These are phyloP conservation scores for Populus hybrid DNA, from an alignment of 441 rosid genomes.

Conservation along the genomic window DNA sequence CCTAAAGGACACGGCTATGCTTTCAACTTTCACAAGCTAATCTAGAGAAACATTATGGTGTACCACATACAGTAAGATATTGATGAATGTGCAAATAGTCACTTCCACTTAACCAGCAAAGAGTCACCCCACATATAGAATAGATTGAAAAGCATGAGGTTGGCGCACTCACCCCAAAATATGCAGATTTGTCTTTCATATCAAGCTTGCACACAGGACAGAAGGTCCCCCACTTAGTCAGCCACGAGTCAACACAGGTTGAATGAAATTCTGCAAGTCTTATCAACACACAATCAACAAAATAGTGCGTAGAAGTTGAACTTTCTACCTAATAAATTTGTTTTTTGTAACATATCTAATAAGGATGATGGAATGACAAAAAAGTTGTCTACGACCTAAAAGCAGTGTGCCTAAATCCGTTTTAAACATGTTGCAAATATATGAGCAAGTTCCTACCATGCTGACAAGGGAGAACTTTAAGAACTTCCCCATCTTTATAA, in stretches of 20 bases:
- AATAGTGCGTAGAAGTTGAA: not conserved
- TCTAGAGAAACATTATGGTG: not conserved
- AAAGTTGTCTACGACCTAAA: not conserved
- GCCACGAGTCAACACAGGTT: slow-evolving; percentile 68
- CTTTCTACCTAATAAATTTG: not conserved
- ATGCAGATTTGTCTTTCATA: slow-evolving; percentile 35
- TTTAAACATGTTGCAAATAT: not conserved
- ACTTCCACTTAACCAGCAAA: not conserved
- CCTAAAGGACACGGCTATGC: not conserved
- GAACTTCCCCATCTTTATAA: slow-evolving; percentile 58
- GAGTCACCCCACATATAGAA: not conserved
- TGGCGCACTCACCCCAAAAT: slow-evolving; percentile 42
- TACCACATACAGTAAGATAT: not conserved
- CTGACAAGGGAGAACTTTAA: slow-evolving; percentile 71
- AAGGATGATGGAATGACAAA: not conserved
- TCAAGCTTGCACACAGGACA: slow-evolving; percentile 86
- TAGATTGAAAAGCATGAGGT: not conserved
- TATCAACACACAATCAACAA: not conserved
- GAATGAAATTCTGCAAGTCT: slow-evolving; percentile 62
- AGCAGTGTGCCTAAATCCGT: not conserved
- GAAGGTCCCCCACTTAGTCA: slow-evolving; percentile 71
- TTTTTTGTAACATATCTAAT: not conserved
- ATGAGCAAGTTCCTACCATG: slow-evolving; percentile 43
- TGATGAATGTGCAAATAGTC: not conserved
- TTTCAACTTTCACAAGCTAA: not conserved